Evolutionary conservation across 495 filamentous ascomycete genomes (phyloP), one percentile per base, ranked within the genome.

Genomic region (Podospora conica): DNA sequence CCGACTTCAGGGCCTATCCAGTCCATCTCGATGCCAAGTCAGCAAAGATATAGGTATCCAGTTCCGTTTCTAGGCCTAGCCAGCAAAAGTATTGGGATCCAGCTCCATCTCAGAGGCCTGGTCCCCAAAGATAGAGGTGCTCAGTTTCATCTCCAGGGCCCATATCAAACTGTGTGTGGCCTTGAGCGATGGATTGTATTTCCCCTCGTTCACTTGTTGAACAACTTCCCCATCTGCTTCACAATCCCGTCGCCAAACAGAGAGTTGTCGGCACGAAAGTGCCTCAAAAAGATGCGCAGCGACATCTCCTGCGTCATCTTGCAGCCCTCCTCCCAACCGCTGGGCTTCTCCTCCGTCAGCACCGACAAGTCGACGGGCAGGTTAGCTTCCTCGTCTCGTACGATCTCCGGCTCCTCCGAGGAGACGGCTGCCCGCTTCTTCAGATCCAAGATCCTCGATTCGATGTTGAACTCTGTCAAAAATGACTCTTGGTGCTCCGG

Each of bases 301-400:
- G 62, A 64, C 62, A 64, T 64, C 62, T 64, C 62, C n/a, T 22
- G 21, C 27, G 62, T 64, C 62, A 64, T 58, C 53, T 64, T 53
- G 28, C 23, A 25, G 3, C 62, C 62, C 27, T 64, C 62, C 9
- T 2, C 5, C 62, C 62, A 64, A 0, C 54, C 27, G 18, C 23
- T 56, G 18, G 62, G 62, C 9, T 23, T 64, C 62, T 64, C 62
- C 18, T 64, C 62, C 25, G 62, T 64, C 62, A 64, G 11, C n/a
- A 56, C 62, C 25, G 62, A 64, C 62, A 64, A 20, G 21, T 64
- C 62, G 3, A 56, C 62, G 7, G 62, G 62, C 20, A 64, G 53
- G 48, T 66, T 61, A 3, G 48, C 65, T 5, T 20, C 65, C 7
- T 56, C 58, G 5, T 40, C 27, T 3, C 65, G 20, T 9, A 55